Percentiles rank a stretch among this genome's conserved stretches.
These are phyloP conservation scores for Myxozyma mucilagina DNA, from an alignment of 805 yeast genomes.

Conservation along the genomic window DNA sequence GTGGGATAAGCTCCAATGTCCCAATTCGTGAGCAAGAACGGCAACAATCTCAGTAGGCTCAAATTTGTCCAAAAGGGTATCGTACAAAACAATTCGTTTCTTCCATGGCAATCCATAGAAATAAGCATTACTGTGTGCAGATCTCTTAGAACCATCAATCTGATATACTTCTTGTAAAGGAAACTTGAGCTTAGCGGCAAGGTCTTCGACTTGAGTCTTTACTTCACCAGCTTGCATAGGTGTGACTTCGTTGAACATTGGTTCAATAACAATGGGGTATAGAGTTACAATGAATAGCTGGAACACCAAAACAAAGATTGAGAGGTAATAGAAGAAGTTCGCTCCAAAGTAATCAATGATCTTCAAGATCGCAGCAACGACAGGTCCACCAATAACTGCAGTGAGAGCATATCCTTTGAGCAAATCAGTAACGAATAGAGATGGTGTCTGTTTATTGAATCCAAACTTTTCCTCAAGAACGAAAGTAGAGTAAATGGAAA, in stretches of 20 bases:
- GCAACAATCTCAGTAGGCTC: slow-evolving; percentile 82
- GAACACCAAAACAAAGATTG: slow-evolving; percentile 66
- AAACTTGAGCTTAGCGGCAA: slow-evolving; percentile 74
- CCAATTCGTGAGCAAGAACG: slow-evolving; percentile 96
- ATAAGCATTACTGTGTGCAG: slow-evolving; percentile 95
- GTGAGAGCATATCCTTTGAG: slow-evolving; percentile 60
- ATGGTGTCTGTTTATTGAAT: slow-evolving; percentile 79
- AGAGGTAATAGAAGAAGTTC: slow-evolving; percentile 75
- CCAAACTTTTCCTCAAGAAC: slow-evolving; percentile 91
- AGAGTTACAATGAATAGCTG: slow-evolving; percentile 68
- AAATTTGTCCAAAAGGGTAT: slow-evolving; percentile 82
- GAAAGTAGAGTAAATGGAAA: slow-evolving; percentile 73
- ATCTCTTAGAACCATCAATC: slow-evolving; percentile 95
- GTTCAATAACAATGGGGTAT: slow-evolving; percentile 84
- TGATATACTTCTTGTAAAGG: slow-evolving; percentile 85
- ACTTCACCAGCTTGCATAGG: slow-evolving; percentile 90
- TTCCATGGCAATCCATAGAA: slow-evolving; percentile 96
- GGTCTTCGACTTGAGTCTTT: slow-evolving; percentile 72
- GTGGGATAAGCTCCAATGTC: slow-evolving; percentile 95
- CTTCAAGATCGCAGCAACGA: slow-evolving; percentile 72
- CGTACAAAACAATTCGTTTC: slow-evolving; percentile 91
- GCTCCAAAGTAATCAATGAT: slow-evolving; percentile 80
- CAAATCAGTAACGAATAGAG: slow-evolving; percentile 71
- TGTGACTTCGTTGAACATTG: slow-evolving; percentile 85
- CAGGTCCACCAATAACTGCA: slow-evolving; percentile 65